phyloP scores from a whole-genome alignment of 1,284 basidiomycete genomes.

The Waitea zeae region DNA sequence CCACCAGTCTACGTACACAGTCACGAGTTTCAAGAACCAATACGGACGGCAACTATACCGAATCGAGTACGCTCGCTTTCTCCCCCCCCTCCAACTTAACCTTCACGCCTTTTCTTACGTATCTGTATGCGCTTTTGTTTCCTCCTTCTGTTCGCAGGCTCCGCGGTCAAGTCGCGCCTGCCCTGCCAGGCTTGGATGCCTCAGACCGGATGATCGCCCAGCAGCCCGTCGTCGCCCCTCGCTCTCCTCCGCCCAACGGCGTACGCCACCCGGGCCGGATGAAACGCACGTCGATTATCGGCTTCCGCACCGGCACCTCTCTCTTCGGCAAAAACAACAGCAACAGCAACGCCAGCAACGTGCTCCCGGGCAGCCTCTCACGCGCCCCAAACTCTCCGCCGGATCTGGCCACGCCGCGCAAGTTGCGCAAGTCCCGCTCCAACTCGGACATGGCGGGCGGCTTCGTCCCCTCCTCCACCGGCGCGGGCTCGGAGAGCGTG shows the following conservation, averaged over 20 bases:
- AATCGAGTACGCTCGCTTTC: slow-evolving; percentile 35
- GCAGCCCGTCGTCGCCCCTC: background rate
- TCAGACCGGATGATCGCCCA: background rate
- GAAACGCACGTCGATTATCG: background rate
- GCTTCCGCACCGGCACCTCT: no score
- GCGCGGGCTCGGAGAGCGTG: background rate
- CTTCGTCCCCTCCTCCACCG: background rate
- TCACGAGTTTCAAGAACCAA: slow-evolving; percentile 62
- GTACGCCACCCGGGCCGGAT: background rate
- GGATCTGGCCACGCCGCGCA: background rate
- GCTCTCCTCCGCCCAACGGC: background rate
- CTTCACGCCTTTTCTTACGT: no score
- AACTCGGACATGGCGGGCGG: background rate
- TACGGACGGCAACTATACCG: slow-evolving; percentile 60
- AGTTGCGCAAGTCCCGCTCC: background rate
- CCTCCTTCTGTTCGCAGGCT: background rate
- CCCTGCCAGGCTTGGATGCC: slow-evolving; percentile 17
- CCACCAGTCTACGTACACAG: slow-evolving; percentile 62
- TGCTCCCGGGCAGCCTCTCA: background rate
- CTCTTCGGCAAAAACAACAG: background rate
- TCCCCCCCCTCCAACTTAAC: background rate
- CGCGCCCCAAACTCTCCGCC: background rate
- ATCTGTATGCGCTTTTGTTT: no score
- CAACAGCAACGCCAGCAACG: background rate
- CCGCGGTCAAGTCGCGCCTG: slow-evolving; percentile 31